These are phyloP conservation scores for Polychaeton citri DNA, from an alignment of 2,329 filamentous ascomycete species.

Conservation along the genomic window DNA sequence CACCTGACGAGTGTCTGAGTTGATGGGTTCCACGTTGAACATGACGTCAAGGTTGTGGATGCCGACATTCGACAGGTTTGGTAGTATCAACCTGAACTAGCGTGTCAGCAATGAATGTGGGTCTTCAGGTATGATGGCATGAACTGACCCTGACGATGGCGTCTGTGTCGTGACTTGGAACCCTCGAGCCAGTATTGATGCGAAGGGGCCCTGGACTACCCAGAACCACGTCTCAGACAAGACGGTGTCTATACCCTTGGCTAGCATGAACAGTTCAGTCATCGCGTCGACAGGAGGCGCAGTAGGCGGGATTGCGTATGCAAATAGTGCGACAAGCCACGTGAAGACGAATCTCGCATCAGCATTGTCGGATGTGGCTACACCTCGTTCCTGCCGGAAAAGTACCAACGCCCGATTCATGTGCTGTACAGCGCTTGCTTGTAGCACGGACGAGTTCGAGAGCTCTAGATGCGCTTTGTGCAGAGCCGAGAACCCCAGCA, in stretches of 20 bases:
- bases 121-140: too few relatives aligned
- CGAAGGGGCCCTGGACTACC: constrained; percentile 17
- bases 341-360: constrained; percentile 16
- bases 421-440: constrained; percentile 16
- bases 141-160: constrained; percentile 1
- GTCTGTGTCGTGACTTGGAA: constrained; percentile 6
- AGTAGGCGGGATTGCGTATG: constrained; percentile 14
- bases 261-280: constrained; percentile 15
- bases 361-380: constrained; percentile 12
- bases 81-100: too few relatives aligned
- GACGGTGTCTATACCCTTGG: constrained; percentile 13
- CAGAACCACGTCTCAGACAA: constrained; percentile 14
- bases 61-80: too few relatives aligned
- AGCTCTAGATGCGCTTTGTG: constrained; percentile 16
- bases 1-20: constrained; percentile 13
- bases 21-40: constrained; percentile 17
- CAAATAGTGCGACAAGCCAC: constrained; percentile 16
- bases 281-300: constrained; percentile 16
- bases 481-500: constrained; percentile 17
- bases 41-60: constrained; percentile 21
- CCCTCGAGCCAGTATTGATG: constrained; percentile 13
- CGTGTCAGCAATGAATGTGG: too few relatives aligned
- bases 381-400: constrained; percentile 10
- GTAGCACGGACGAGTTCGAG: constrained; percentile 9
- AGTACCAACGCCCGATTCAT: constrained; percentile 16